These are phyloP conservation scores for Ascochyta viciae-villosae DNA, from an alignment of 2,329 filamentous ascomycete species.

Conservation along the genomic window DNA sequence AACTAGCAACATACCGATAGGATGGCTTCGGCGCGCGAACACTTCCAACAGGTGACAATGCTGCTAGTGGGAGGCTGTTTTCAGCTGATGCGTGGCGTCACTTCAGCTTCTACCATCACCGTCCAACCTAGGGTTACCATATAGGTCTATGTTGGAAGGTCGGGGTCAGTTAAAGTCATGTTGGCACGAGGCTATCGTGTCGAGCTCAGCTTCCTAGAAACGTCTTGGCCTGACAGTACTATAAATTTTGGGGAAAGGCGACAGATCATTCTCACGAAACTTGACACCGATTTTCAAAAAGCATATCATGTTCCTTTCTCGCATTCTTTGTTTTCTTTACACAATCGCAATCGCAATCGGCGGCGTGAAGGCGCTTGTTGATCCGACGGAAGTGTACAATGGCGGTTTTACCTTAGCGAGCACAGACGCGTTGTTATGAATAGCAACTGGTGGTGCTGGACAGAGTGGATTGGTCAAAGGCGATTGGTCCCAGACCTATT, in stretches of 20 bases:
- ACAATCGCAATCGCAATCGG: neutral
- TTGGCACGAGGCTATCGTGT: no score
- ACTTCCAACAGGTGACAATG: neutral
- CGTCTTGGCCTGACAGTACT: neutral
- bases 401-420: slow-evolving; percentile 19
- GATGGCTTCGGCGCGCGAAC: neutral
- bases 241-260: neutral
- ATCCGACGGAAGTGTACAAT: slow-evolving; percentile 32
- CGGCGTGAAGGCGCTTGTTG: slow-evolving; percentile 16
- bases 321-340: neutral
- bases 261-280: neutral
- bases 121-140: neutral
- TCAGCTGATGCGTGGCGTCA: slow-evolving; percentile 3
- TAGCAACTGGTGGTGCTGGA: slow-evolving; percentile 50
- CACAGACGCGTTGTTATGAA: slow-evolving; percentile 29
- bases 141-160: neutral
- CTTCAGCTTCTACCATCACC: slow-evolving; percentile 2
- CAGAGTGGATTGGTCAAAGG: slow-evolving; percentile 50
- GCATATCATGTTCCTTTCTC: neutral
- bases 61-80: neutral
- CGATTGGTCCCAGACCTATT: neutral
- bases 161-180: no score
- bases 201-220: no score
- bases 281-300: neutral
- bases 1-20: no score